Evolutionary conservation across 2,329 filamentous ascomycete species (phyloP), one percentile per base, ranked within the genome.

Genomic region (Phaeomoniella chlamydospora): DNA sequence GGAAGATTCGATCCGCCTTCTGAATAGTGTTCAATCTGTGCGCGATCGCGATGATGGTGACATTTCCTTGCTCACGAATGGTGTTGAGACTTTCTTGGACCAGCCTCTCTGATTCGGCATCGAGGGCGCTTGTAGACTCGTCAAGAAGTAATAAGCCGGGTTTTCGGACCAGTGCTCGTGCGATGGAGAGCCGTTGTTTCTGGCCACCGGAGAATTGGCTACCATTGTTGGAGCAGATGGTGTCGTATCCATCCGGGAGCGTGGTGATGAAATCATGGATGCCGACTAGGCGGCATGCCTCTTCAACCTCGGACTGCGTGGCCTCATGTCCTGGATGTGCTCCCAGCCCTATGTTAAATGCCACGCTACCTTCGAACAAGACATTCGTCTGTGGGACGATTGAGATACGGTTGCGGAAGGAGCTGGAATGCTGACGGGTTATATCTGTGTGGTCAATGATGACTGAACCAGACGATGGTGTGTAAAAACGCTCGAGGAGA

Each of bases 1-100:
- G 80, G 46, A 82, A 84, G 30, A 87, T 87, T n/a, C 77, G 61
- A 52, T 88, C 77, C 1, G 81, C 80, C 45, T 86, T 79, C 53
- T 82, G 80, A 14, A 87, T 75, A 10, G 80, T 88, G 0, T 77
- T 77, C 34, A 88, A 62, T 11, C 82, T 66, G 52, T 88, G 83
- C 1, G 83, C 83, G 9, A 90, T 80, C 2, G 80, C 80, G 3
- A 90, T 64, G 41, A 81, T 82, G 2, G 83, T 73, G 37, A 54
- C 49, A 18, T 48, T 76, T 5, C 70, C 70, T 43, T 65, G 64
- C 3, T 66, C 67, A 0, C 73, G 74, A 19, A 45, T 51, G 30
- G 64, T 64, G 59, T 84, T 77, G 48, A 87, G 74, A 0, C 80
- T 79, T 1, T 61, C 63, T 53, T 87, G 77, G 6, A 83, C 74